phyloP scores from a whole-genome alignment of 306 rosid genomes.

The Psophocarpus tetragonolobus region DNA sequence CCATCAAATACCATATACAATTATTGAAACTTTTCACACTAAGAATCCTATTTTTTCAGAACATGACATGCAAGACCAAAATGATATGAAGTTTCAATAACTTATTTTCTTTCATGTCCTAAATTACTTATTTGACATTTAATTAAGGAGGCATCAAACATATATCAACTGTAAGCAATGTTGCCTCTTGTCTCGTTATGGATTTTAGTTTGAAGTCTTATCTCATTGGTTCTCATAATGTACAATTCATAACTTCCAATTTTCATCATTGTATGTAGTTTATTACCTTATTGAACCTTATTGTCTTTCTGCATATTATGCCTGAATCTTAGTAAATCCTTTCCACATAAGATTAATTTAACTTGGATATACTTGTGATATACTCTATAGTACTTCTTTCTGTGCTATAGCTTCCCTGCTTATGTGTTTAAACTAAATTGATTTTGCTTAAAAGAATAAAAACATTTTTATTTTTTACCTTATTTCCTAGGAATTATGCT shows the following conservation, averaged over 20 bases:
- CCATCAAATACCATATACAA: not conserved
- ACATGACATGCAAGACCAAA: not conserved
- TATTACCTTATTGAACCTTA: not conserved
- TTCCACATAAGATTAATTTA: not conserved
- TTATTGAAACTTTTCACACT: not conserved
- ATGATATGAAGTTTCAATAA: not conserved
- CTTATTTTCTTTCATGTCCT: not conserved
- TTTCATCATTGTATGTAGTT: not conserved
- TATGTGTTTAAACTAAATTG: not conserved
- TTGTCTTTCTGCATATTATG: constrained; percentile 13
- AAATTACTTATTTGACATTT: not conserved
- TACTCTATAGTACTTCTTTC: not conserved
- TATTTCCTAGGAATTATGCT: not conserved
- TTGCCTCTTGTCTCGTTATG: not conserved
- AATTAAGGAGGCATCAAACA: not conserved
- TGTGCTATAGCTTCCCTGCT: not conserved
- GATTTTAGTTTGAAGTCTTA: not conserved
- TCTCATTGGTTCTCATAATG: not conserved
- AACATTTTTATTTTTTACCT: not conserved
- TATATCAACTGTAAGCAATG: not conserved
- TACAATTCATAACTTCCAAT: not conserved
- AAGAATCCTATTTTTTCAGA: not conserved
- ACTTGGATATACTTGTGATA: not conserved
- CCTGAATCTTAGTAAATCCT: not conserved
- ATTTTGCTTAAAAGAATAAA: not conserved